Evolutionary conservation across 1,139 yeast genomes (phyloP), one percentile per base, ranked within the genome.

Genomic region (Saccharomyces hybrid): DNA sequence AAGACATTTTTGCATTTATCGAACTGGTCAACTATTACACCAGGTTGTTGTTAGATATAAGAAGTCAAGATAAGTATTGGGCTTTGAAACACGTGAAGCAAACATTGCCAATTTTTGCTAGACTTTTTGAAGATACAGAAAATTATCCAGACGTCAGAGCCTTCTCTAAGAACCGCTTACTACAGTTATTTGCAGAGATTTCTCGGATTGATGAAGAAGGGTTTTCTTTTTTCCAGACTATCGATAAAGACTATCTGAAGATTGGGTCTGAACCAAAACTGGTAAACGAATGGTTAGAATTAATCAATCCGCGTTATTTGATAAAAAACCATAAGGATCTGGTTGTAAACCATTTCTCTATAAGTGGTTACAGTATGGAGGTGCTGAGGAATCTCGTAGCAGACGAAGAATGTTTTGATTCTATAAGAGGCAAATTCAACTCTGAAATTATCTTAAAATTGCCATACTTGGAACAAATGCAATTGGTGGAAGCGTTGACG

Each of bases 401-500:
- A 1, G 53, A 60, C 27, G 57, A 56, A 21, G 47, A 51, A 2
- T 53, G 67, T 7, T 72, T 73, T 51, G 42, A 56, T 0, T 16
- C 64, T 2, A 58, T 72, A 2, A 60, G 63, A 51, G 54, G 56
- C 4, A 56, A 61, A 9, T 27, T 71, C 16, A 61, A 59, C 1
- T 56, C 72, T 1, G 58, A 58, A 4, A 49, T 58, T 0, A 58
- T 73, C 4, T 41, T 67, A 12, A 49, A 53, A 2, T 58, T 73
- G 56, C 73, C 75, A 8, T 73, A 72, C 52, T 52, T 68, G 48
- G 74, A 73, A 51, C 66, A 71, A 48, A 66, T 73, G 67, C 70
- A 67, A 1, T 50, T 73, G 2, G 53, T 71, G 1, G 61, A 64
- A 26, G 60, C 59, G n/a, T 31, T 73, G 24, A 56, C 73, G 0